Base-by-base conservation (phyloP, 768 basidiomycete species). In the Kwoniella sp. region DNA sequence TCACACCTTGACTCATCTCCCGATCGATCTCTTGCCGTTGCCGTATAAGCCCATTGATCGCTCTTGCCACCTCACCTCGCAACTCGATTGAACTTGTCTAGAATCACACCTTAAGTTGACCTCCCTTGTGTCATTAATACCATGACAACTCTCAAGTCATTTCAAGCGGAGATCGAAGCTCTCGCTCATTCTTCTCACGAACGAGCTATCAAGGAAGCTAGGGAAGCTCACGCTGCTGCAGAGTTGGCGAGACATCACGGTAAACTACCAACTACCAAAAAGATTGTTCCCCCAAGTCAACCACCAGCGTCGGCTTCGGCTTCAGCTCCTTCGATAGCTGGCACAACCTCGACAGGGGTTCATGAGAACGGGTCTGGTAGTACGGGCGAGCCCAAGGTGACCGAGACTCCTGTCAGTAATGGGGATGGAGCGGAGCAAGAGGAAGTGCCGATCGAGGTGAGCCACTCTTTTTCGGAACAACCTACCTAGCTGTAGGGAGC, bases 101-200 rank as follows among this genome's bases (percentile, higher is more conserved):
- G n/a, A n/a, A n/a, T n/a, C n/a, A n/a, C n/a, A n/a, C n/a, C n/a
- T n/a, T n/a, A n/a, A n/a, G n/a, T n/a, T n/a, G n/a, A n/a, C n/a
- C n/a, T 44, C 29, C 30, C 21, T 50, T 36, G 13, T 44, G 8
- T 44, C 24, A 65, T 3, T 15, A 9, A 24, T 4, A 49, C 17
- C 21, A 76, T 76, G 73, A 72, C 76, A 0, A 73, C 77, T 1
- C 68, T 80, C 19, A 72, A 69, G 55, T 67, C 77, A 33, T 80
- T 80, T 65, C 79, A 80, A 69, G 75, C 77, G 9, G 77, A 79
- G 68, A 76, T 78, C 49, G 74, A 73, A 21, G 55, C 57, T 10
- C 71, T 72, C 19, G 67, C 71, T 0, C 61, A 67, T 17, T 67
- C 69, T 37, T 69, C 70, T 53, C 65, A 73, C 22, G 53, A 62